Base-by-base conservation (phyloP, 2,329 filamentous ascomycete genomes). In the Chaetomium sp. region DNA sequence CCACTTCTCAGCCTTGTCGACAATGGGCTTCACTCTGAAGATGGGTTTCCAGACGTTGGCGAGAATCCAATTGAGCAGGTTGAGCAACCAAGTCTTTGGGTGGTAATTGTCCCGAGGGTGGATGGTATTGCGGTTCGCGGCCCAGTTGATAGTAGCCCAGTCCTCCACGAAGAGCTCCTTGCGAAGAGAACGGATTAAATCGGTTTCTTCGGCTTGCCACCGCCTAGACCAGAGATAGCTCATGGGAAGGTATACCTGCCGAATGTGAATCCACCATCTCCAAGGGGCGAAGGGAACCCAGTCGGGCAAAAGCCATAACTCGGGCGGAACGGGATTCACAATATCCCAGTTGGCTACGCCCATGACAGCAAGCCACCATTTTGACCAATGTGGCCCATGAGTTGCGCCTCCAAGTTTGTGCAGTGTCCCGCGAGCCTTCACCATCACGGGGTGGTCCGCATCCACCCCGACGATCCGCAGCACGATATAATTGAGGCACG, bases 211-310 rank as follows among this genome's bases (percentile, higher is more conserved):
- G 61, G 87, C 87, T 34, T 79, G 80, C 84, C 89, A 96, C 60
- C 79, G 79, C 74, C 87, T 90, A 0, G 91, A 95, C 76, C 88
- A 96, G 43, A 97, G 71, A 67, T 88, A 96, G 0, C 87, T 85
- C 90, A 97, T 96, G 5, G 91, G 87, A 49, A 96, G 70, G 66
- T 92, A 96, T n/a, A 99, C 91, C 71, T 88, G 85, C n/a, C 94
- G 89, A 71, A 96, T 96, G 66, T 99, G 94, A 65, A 97, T 89
- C 92, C 91, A 96, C 91, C 92, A 96, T 62, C 90, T 79, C 90
- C 91, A 95, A 0, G 92, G 92, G 5, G 90, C 85, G 66, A 96
- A 80, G 0, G 91, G 91, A 3, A 90, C 80, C 90, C 90, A 96
- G 69, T 96, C 89, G 0, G 91, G 91, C 3, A 96, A 74, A 42